These are phyloP conservation scores for Lumnitzera littorea DNA, from an alignment of 345 rosid species.

Conservation along the genomic window DNA sequence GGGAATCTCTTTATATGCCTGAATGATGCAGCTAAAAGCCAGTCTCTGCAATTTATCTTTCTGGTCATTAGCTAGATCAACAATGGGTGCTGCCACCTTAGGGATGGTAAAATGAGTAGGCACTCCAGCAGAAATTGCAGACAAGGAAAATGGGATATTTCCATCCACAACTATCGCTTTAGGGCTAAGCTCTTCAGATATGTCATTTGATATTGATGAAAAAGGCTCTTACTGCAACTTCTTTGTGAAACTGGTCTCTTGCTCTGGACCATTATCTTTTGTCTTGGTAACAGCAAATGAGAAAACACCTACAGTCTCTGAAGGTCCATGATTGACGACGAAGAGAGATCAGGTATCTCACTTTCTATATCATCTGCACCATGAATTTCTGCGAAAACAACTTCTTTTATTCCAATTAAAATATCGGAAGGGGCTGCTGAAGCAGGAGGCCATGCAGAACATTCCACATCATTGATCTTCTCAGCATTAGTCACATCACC, in stretches of 20 bases:
- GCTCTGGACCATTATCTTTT: constrained; percentile 59
- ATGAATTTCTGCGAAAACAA: constrained; percentile 31
- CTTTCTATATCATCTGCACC: constrained; percentile 40
- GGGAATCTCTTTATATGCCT: constrained; percentile 72
- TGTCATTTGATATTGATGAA: constrained; percentile 67
- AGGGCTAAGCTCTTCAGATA: constrained; percentile 80
- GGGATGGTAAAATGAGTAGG: constrained; percentile 52
- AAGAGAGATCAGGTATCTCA: constrained; percentile 78
- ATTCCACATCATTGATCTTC: constrained; percentile 36
- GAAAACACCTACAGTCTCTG: constrained; percentile 50
- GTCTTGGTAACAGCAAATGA: constrained; percentile 48
- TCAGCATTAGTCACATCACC: constrained; percentile 22
- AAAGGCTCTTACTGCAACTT: constrained; percentile 33
- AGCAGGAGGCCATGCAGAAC: constrained; percentile 31
- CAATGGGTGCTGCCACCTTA: constrained; percentile 86
- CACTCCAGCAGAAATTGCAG: constrained; percentile 46
- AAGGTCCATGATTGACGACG: constrained; percentile 49
- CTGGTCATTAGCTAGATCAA: constrained; percentile 63
- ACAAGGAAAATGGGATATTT: constrained; percentile 44
- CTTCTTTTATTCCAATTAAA: constrained; percentile 32
- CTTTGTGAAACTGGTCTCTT: constrained; percentile 41
- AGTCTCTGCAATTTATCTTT: constrained; percentile 73
- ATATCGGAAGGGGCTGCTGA: constrained; percentile 37
- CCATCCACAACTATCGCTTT: constrained; percentile 45
- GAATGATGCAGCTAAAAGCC: constrained; percentile 61